Conservation (phyloP, 139 green algal species). For the Closterium sp. region DNA sequence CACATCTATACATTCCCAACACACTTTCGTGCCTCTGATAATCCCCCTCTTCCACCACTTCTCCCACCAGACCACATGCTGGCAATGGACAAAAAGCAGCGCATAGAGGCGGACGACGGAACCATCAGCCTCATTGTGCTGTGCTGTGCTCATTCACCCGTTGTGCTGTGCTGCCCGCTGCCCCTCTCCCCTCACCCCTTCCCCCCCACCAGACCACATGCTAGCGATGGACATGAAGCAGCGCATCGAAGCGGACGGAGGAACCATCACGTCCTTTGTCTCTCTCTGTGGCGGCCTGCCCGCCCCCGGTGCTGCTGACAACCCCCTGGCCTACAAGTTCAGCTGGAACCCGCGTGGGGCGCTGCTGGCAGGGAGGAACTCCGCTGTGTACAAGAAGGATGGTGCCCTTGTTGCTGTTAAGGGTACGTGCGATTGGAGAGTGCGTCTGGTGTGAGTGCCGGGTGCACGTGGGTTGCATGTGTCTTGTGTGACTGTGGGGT, state of each 20-base stretch:
- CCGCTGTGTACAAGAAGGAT: slow-evolving; percentile 4
- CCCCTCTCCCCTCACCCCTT: not conserved
- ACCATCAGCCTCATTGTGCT: slow-evolving; percentile 5
- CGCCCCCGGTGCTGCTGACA: slow-evolving; percentile 21
- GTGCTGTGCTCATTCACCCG: no score
- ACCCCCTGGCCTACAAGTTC: slow-evolving; percentile 47
- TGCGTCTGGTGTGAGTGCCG: no score
- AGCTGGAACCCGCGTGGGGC: slow-evolving; percentile 34
- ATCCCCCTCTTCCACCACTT: no score
- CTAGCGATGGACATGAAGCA: slow-evolving; percentile 46
- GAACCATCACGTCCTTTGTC: slow-evolving; percentile 26
- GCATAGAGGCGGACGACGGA: slow-evolving; percentile 13
- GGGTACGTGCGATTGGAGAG: not conserved
- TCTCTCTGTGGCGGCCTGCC: slow-evolving; percentile 37
- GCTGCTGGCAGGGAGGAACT: slow-evolving; percentile 25
- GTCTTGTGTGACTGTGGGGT: no score
- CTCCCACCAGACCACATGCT: slow-evolving; percentile 51
- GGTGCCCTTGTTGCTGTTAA: not conserved
- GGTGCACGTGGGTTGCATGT: no score
- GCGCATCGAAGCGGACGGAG: slow-evolving; percentile 13
- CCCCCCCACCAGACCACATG: slow-evolving; percentile 39
- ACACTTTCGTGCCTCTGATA: no score
- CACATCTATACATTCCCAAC: no score
- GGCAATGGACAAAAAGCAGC: slow-evolving; percentile 41
- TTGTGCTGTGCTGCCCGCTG: no score